Base-by-base conservation (phyloP, 2,329 filamentous ascomycete genomes). In the Hawksworthiomyces lignivorus region DNA sequence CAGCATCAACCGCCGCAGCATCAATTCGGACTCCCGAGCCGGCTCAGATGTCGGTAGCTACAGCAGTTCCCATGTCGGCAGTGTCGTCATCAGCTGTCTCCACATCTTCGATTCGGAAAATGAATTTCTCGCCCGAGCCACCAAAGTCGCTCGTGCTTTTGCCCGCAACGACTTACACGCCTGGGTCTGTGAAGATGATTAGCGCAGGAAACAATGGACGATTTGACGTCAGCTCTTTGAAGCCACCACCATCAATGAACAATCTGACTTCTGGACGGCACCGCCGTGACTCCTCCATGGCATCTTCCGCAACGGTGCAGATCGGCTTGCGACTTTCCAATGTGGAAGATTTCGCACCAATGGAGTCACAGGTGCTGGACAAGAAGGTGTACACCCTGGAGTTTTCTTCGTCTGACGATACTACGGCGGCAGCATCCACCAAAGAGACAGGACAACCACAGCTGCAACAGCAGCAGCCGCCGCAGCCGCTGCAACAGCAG, bases 311-410 rank as follows among this genome's bases (percentile, higher is more conserved):
- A 19, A 85, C 80, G 1, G 80, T 86, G 10, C 80, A 84, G 54
- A 85, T 86, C 39, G 82, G 81, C 2, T 65, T 86, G 14, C 73
- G 82, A 10, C 67, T 86, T 42, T 85, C 81, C 20, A 77, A 70
- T 41, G 68, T 73, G 24, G 62, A 70, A 12, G 71, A 76, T 48
- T 67, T 75, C 47, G 59, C 63, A 1, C 62, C 61, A 14, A 53
- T 62, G 15, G 52, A 59, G 39, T 47, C 59, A 44, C 37, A 57
- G 51, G 45, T 58, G 52, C 33, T 54, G 45, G 39, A 58, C 41
- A 45, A 61, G 42, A 61, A 62, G 44, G 58, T 65, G 3, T 61
- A 68, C 41, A 56, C 58, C 34, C 52, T 68, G 18, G 60, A 40
- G 24, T 29, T 58, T 29, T 5, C 24, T 11, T 11, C 32, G 7